Conservation (phyloP, 306 rosid genomes). For the Vicia sativa region DNA sequence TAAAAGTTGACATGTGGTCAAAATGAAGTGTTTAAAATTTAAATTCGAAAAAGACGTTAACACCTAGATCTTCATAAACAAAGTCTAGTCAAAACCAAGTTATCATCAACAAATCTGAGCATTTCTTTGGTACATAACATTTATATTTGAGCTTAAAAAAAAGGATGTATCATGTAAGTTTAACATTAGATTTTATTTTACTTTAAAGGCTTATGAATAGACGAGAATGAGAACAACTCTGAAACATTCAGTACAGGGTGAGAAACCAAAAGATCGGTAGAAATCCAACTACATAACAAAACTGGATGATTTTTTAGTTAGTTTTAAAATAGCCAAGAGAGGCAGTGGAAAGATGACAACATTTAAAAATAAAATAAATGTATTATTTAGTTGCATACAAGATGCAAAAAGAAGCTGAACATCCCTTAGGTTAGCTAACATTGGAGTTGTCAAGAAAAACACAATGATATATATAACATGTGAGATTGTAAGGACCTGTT, state of each 20-base stretch:
- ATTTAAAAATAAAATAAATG: constrained; percentile 22
- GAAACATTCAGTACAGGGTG: constrained; percentile 4
- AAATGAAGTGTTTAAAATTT: constrained; percentile 15
- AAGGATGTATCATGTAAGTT: constrained; percentile 11
- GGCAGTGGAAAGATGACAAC: constrained; percentile 20
- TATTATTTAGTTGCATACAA: neutral
- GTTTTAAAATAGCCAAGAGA: constrained; percentile 2
- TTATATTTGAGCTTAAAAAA: constrained; percentile 17
- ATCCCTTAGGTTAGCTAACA: constrained; percentile 34
- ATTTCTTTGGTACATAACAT: neutral
- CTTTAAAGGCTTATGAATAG: constrained; percentile 18
- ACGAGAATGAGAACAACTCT: constrained; percentile 26
- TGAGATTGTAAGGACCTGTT: constrained; percentile 82
- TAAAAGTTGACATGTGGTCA: constrained; percentile 18
- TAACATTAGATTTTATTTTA: constrained; percentile 14
- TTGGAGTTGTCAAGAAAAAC: constrained; percentile 48
- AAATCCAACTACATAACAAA: constrained; percentile 35
- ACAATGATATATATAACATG: constrained; percentile 47
- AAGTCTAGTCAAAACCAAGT: constrained; percentile 14
- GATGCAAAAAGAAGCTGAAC: constrained; percentile 5
- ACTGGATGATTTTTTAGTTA: constrained; percentile 20
- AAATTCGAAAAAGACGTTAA: constrained; percentile 15
- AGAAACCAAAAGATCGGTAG: constrained; percentile 18
- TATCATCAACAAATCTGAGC: constrained; percentile 11
- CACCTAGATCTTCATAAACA: constrained; percentile 11